Evolutionary conservation across 371 early-diverging fungal species (phyloP), one percentile per base, ranked within the genome.

Genomic region (Catenaria anguillulae): DNA sequence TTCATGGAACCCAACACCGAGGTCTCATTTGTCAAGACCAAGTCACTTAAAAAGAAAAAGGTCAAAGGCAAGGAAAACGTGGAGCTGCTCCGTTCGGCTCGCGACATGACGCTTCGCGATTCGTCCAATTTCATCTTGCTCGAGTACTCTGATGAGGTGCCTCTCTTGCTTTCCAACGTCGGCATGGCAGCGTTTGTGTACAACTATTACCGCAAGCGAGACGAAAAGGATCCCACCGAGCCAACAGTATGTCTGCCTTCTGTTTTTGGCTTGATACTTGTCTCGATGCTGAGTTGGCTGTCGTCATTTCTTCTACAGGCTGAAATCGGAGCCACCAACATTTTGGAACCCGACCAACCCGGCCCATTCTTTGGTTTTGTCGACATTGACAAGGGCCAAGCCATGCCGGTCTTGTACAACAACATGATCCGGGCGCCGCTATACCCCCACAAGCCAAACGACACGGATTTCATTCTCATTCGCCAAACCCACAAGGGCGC

Each of bases 81-180:
- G 29, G 89, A 93, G 64, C 70, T 87, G 61, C 84, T 94, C 82
- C 81, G 84, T 63, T 87, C 80, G 37, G 81, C 85, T 19, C 89
- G 86, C 64, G 97, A 98, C 66, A 65, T 99, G 36, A 90, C 94
- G 19, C 75, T 99, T 4, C 88, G 85, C 58, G 99, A 99, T 63
- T 80, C 79, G 33, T 73, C 85, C 33, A 82, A 87, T 34, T 96
- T 86, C 74, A 81, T 90, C 0, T 68, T 99, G 48, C 70, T 97
- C 55, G 99, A 99, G 71, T 99, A 96, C 70, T 92, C 94, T 17
- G 97, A 99, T 72, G 99, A 99, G 71, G 87, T 92, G 68, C 99
- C 99, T n/a, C 88, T 92, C 4, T 83, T 99, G 37, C 70, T 99
- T 56, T 84, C 85, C 36, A 98, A 97, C 66, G 75, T 85, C 26